Conservation (phyloP, 108 stramenopile species). For the Pseudonitzschia delicatissima region DNA sequence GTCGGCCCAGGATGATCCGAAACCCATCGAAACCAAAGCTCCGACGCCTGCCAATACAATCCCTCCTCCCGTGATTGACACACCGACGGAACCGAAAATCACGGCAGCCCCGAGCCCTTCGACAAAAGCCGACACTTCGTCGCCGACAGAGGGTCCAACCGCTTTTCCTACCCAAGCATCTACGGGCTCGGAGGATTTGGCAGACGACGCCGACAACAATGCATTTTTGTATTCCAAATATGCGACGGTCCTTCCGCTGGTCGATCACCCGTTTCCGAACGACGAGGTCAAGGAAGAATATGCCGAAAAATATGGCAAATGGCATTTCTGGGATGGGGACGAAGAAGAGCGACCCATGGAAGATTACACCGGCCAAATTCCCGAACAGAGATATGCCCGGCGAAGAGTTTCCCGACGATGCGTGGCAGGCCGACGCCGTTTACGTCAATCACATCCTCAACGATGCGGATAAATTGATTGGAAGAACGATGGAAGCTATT, state of each 20-base stretch:
- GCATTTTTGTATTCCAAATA: conserved; percentile 27
- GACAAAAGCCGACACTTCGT: not conserved
- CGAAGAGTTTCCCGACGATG: conserved; percentile 66
- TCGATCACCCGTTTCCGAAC: conserved; percentile 26
- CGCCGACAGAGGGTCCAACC: not conserved
- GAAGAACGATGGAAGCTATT: conserved; percentile 70
- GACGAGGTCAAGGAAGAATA: conserved; percentile 21
- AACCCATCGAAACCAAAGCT: not conserved
- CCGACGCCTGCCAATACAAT: too few relatives aligned
- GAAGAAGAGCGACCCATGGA: conserved; percentile 61
- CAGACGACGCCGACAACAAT: not conserved
- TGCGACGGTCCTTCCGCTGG: conserved; percentile 33
- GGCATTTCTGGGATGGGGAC: conserved; percentile 81
- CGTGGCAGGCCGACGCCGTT: conserved; percentile 86
- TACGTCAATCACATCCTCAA: conserved; percentile 83
- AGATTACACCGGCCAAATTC: conserved; percentile 48
- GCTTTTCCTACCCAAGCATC: not conserved
- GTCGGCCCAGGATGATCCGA: not conserved
- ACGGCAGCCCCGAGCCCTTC: not conserved
- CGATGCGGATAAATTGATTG: conserved; percentile 62
- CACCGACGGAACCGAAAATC: not conserved
- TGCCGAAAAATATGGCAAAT: conserved; percentile 44
- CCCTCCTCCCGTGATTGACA: too few relatives aligned
- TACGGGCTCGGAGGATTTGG: not conserved
- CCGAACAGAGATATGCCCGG: conserved; percentile 65